Percentiles rank a stretch among this genome's conserved stretches.
Conservation (phyloP, 768 basidiomycete genomes). For the Tulasnella sp. region DNA sequence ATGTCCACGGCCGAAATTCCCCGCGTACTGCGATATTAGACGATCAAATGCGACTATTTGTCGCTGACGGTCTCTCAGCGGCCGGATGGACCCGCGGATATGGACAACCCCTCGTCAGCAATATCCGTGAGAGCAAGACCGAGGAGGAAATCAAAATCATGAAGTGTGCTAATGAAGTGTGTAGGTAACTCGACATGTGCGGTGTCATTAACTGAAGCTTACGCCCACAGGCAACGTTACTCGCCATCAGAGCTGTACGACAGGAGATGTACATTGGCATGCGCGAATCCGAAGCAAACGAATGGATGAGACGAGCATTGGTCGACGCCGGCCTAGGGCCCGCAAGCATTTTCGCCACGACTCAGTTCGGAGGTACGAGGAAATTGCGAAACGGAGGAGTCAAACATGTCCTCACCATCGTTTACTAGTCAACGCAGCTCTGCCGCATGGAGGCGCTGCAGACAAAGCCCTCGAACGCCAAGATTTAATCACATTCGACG, state of each 20-base stretch:
- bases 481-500: slow-evolving; percentile 72
- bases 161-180: slow-evolving; percentile 72
- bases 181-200: slow-evolving; percentile 1
- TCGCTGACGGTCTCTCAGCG: slow-evolving; percentile 52
- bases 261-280: slow-evolving; percentile 60
- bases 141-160: slow-evolving; percentile 59
- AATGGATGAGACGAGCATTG: slow-evolving; percentile 52
- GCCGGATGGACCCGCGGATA: slow-evolving; percentile 39
- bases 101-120: slow-evolving; percentile 46
- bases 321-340: slow-evolving; percentile 49
- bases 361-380: slow-evolving; percentile 66
- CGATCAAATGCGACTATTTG: slow-evolving; percentile 51
- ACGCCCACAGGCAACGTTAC: slow-evolving; percentile 56
- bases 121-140: slow-evolving; percentile 68
- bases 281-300: slow-evolving; percentile 58
- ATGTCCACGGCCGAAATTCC: slow-evolving; percentile 23
- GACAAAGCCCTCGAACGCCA: slow-evolving; percentile 48
- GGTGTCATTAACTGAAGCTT: not conserved
- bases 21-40: slow-evolving; percentile 51
- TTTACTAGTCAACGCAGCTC: slow-evolving; percentile 65
- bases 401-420: not conserved
- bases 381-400: not conserved
- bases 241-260: slow-evolving; percentile 61
- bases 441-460: slow-evolving; percentile 74
- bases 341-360: slow-evolving; percentile 38